A percentile compares a stretch with the other conserved stretches of the same genome.
Evolutionary conservation across 306 rosid genomes (phyloP).

Genomic region (Lablab purpureus): DNA sequence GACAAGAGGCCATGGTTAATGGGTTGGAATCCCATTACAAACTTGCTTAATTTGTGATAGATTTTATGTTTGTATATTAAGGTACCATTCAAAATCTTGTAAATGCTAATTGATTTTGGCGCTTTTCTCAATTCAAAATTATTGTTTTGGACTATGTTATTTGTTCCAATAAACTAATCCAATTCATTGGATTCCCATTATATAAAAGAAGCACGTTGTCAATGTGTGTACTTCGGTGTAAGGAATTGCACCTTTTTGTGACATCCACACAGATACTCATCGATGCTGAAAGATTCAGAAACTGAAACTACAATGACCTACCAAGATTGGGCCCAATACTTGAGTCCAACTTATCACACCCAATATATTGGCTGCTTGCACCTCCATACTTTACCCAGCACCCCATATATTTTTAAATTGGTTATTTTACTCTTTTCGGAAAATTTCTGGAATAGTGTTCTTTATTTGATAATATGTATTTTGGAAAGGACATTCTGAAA

Average conservation of each 20-base stretch:
- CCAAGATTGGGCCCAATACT: no score
- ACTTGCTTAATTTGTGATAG: constrained; percentile 75
- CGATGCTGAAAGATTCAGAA: no score
- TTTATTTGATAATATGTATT: no score
- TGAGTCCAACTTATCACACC: no score
- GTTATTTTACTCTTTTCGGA: no score
- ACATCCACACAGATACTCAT: background rate
- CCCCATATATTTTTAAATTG: no score
- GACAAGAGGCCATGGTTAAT: constrained; percentile 87
- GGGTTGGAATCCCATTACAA: constrained; percentile 91
- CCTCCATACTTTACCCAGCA: no score
- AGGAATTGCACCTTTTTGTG: background rate
- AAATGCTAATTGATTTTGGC: constrained; percentile 58
- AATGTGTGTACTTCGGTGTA: background rate
- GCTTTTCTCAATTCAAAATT: constrained; percentile 45
- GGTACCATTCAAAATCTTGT: constrained; percentile 51
- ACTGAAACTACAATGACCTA: no score
- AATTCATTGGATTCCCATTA: constrained; percentile 42
- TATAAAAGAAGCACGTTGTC: background rate
- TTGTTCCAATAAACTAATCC: constrained; percentile 49
- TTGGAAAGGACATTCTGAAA: no score
- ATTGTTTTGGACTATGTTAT: constrained; percentile 42
- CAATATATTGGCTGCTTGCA: no score
- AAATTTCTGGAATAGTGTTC: no score
- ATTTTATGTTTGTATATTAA: constrained; percentile 40